phyloP scores from a whole-genome alignment of 441 rosid genomes.

The Isatis lusitanica region DNA sequence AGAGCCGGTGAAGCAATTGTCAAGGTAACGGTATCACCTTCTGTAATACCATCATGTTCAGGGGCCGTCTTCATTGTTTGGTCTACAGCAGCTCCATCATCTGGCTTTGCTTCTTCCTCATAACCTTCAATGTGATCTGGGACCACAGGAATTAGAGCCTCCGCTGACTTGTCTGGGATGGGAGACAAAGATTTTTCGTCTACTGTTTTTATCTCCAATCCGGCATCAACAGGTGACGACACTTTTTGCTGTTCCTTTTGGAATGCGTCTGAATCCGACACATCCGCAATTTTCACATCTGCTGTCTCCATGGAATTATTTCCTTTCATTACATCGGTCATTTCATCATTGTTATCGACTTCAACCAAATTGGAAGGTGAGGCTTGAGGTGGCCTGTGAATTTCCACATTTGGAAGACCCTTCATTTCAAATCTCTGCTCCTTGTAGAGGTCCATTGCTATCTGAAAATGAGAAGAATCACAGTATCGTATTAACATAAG shows the following conservation, averaged over 20 bases:
- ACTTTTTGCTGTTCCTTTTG: constrained; percentile 31
- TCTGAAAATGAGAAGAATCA: constrained; percentile 47
- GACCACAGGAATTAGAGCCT: constrained; percentile 9
- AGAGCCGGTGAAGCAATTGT: constrained; percentile 5
- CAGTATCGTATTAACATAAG: not conserved
- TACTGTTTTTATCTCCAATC: constrained; percentile 32
- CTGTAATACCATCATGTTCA: constrained; percentile 12
- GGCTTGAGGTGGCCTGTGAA: constrained; percentile 30
- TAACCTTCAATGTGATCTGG: constrained; percentile 11
- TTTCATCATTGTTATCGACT: constrained; percentile 27
- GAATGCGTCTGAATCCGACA: constrained; percentile 10
- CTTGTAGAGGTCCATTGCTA: constrained; percentile 78
- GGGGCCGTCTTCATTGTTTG: constrained; percentile 21
- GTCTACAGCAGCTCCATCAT: constrained; percentile 35
- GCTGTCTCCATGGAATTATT: constrained; percentile 23
- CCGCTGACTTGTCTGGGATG: constrained; percentile 8
- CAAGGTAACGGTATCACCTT: constrained; percentile 16
- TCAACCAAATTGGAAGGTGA: constrained; percentile 28
- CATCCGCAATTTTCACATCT: constrained; percentile 37
- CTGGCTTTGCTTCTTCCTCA: constrained; percentile 34
- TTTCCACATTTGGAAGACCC: constrained; percentile 37
- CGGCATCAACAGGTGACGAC: constrained; percentile 19
- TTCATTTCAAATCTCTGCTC: constrained; percentile 57
- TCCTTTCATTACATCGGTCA: constrained; percentile 21
- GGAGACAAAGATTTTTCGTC: constrained; percentile 8